Evolutionary conservation across 192 early-diverging fungal genomes (phyloP), one percentile per base, ranked within the genome.

Genomic region (Obelidium mucronatum): DNA sequence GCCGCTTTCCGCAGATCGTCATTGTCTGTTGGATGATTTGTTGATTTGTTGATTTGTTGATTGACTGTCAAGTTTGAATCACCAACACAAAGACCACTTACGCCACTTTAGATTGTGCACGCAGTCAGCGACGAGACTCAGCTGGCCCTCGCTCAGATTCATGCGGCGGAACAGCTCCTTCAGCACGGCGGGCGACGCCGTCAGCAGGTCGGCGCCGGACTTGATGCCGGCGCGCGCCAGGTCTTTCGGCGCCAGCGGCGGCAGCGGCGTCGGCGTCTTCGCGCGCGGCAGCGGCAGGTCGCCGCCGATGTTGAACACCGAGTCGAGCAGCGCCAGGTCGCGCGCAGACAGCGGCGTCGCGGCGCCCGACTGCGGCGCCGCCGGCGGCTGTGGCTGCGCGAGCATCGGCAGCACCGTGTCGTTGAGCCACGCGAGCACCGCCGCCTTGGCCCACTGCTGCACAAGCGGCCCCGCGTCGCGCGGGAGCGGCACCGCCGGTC

Each of bases 221-320:
- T 56, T 28, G 39, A 72, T 72, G 11, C 31, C 28, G 51, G 53
- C 69, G 1, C 54, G 6, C 13, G 34, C 40, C 17, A 72, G 54
- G 53, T 72, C 69, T 30, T 28, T 36, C 17, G 58, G 22, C 5
- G 28, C 5, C 11, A 72, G 39, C 3, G 52, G n/a, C 6, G 69
- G 69, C 26, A 42, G 17, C 8, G 66, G n/a, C 26, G 13, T 67
- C 28, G 15, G 8, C 4, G 13, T 42, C 19, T 42, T 34, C 17
- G 35, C 19, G 35, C 19, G 39, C 15, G 35, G 35, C 40, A 51
- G 17, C 8, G 66, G 36, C 40, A 67, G 39, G 19, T 67, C 66
- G 22, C 37, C 69, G n/a, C n/a, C n/a, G 58, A 72, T 72, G 69
- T 72, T 72, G 55, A 72, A 72, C 6, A 72, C 69, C 35, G 53